Evolutionary conservation across 345 rosid species (phyloP).

Genomic region (Hibiscus mutabilis): DNA sequence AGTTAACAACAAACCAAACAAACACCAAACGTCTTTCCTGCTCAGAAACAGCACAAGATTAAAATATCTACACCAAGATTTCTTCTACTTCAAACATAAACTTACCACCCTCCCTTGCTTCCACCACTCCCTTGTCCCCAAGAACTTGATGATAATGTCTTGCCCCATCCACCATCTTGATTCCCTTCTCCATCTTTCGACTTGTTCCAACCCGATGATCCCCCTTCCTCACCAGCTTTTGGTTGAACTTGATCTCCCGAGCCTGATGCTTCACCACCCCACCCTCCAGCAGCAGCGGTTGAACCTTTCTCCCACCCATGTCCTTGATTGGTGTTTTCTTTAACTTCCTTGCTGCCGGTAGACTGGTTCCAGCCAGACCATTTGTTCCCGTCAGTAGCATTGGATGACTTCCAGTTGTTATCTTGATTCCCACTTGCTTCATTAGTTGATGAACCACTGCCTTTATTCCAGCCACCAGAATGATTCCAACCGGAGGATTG

Average conservation of each 20-base stretch:
- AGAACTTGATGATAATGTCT: background rate
- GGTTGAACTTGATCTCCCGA: background rate
- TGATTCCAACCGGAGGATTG: conserved; percentile 16
- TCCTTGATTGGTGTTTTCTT: background rate
- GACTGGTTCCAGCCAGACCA: background rate
- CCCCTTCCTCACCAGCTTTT: background rate
- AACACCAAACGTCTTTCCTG: background rate
- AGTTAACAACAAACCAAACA: too few relatives aligned
- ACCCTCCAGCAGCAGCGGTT: background rate
- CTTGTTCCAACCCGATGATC: background rate
- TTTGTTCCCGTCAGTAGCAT: background rate
- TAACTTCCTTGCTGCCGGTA: background rate
- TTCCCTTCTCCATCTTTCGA: background rate
- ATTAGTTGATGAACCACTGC: background rate
- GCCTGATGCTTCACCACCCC: background rate
- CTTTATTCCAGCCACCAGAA: conserved; percentile 13
- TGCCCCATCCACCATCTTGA: background rate
- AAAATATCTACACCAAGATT: background rate
- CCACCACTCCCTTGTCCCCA: background rate
- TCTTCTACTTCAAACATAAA: background rate
- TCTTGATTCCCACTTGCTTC: background rate
- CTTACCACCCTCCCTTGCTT: background rate
- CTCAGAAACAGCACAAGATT: background rate
- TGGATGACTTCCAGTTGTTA: background rate
- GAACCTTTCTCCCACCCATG: background rate